Conservation (phyloP, 2,329 filamentous ascomycete species). For the Escovopsis sp. region DNA sequence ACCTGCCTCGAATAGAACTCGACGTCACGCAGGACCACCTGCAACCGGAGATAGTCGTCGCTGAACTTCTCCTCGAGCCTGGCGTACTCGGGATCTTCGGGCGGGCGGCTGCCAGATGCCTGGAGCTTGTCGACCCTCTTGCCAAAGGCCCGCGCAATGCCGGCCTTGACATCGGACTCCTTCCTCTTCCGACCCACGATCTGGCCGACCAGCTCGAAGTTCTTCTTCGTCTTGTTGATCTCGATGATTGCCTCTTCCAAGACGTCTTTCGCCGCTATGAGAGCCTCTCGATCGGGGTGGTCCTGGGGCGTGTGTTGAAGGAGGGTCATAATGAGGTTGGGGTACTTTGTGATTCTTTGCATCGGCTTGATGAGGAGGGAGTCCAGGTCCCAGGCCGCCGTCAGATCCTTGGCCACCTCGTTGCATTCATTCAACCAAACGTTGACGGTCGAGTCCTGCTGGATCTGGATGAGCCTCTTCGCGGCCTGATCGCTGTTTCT, state of each 20-base stretch:
- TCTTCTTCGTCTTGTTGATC: constrained; percentile 93
- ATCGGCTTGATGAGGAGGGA: constrained; percentile 95
- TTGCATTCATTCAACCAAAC: constrained; percentile 93
- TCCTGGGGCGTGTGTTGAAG: constrained; percentile 64
- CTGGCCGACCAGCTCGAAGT: constrained; percentile 81
- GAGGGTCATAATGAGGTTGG: constrained; percentile 67
- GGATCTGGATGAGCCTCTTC: constrained; percentile 46
- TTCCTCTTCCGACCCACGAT: constrained; percentile 77
- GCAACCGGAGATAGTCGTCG: constrained; percentile 81
- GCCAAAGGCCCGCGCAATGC: constrained; percentile 77
- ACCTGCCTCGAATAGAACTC: constrained; percentile 81
- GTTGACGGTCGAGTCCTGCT: constrained; percentile 48
- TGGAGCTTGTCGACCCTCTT: constrained; percentile 75
- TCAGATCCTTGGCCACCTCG: constrained; percentile 81
- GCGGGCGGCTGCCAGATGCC: constrained; percentile 36
- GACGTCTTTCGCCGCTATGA: constrained; percentile 38
- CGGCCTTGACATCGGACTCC: constrained; percentile 74
- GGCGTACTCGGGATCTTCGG: constrained; percentile 71
- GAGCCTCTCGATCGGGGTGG: constrained; percentile 64
- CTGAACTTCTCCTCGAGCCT: constrained; percentile 75
- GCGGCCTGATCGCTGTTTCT: constrained; percentile 49
- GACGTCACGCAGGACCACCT: constrained; percentile 87
- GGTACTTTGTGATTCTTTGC: constrained; percentile 88
- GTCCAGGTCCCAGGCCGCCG: constrained; percentile 85
- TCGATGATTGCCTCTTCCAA: constrained; percentile 59